Evolutionary conservation across 257 asterid species (phyloP).

Genomic region (Salvia rosmarinus): DNA sequence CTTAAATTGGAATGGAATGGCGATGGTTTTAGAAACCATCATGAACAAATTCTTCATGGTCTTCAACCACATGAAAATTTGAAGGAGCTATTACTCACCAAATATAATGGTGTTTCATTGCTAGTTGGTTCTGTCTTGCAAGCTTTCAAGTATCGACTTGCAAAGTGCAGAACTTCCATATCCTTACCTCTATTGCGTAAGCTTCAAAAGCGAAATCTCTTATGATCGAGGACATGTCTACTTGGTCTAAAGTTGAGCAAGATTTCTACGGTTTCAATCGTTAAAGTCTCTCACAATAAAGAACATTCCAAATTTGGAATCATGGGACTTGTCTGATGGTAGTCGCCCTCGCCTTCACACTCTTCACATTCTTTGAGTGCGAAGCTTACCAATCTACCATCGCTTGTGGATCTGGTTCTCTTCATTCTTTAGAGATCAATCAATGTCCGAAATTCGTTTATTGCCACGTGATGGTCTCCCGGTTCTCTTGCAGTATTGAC

Average conservation of each 20-base stretch:
- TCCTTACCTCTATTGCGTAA: slow-evolving; percentile 43
- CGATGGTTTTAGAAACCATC: not conserved
- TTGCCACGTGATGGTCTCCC: slow-evolving; percentile 48
- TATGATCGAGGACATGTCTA: slow-evolving; percentile 42
- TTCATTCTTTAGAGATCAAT: slow-evolving; percentile 33
- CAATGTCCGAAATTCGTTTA: slow-evolving; percentile 38
- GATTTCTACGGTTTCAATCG: slow-evolving; percentile 36
- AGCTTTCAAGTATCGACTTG: slow-evolving; percentile 39
- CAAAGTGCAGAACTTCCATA: slow-evolving; percentile 31
- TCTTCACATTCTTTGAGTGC: slow-evolving; percentile 41
- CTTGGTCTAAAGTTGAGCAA: slow-evolving; percentile 4
- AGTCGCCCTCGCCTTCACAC: slow-evolving; percentile 37
- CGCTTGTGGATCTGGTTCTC: slow-evolving; percentile 30
- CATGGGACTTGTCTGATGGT: slow-evolving; percentile 29
- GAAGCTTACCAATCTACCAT: slow-evolving; percentile 39
- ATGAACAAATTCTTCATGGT: slow-evolving; percentile 41
- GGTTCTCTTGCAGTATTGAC: slow-evolving; percentile 33
- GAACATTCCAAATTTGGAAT: slow-evolving; percentile 35
- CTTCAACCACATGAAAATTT: slow-evolving; percentile 49
- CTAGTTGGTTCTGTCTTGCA: slow-evolving; percentile 46
- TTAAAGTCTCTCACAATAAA: slow-evolving; percentile 36
- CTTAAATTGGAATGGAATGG: slow-evolving; percentile 44
- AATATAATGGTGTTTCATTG: slow-evolving; percentile 34
- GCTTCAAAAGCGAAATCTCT: slow-evolving; percentile 43
- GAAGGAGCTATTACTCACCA: slow-evolving; percentile 40